Evolutionary conservation across 208 protist genomes (phyloP), one percentile per base, ranked within the genome.

Genomic region (Crithidia expoeki): DNA sequence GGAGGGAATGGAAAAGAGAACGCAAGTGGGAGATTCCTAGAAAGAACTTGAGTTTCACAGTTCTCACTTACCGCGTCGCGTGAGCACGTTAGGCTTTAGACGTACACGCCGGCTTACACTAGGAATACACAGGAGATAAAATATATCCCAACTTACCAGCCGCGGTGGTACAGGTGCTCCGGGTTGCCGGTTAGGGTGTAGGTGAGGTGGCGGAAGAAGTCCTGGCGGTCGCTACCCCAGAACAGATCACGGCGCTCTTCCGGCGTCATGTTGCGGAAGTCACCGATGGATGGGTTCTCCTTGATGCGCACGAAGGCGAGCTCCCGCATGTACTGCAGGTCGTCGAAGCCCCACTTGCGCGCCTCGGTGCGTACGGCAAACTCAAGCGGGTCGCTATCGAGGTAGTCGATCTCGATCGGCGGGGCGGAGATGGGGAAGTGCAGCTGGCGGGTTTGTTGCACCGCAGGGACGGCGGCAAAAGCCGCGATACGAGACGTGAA

Each of bases 221-320:
- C 90, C 77, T 93, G 90, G 44, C 88, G 80, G 75, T 93, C 90
- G 68, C 84, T 93, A 72, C 88, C 90, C 87, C 88, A 95, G 78
- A 95, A 95, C 44, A 95, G 67, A 25, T 93, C 80, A 27, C 87
- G 87, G 64, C 90, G 87, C 56, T 95, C 83, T n/a, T 93, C 87
- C 25, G 83, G 63, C n/a, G 85, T 84, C 90, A 95, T 95, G 38
- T 63, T 59, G 53, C 90, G 90, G 73, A 95, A 95, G 66, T 95
- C 75, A 28, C 90, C 90, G 42, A 95, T 79, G 28, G 88, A 90
- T 33, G 90, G 90, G 79, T 94, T 95, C 49, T 93, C 84, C 62
- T 92, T 89, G 75, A 95, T 95, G 75, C 90, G 90, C 47, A 95
- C 90, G 64, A 95, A 95, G 2, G 90, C 86, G 46, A 95, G 86